Evolutionary conservation across 257 asterid species (phyloP), one percentile per base, ranked within the genome.

Genomic region (Thymus quinquecostatus): DNA sequence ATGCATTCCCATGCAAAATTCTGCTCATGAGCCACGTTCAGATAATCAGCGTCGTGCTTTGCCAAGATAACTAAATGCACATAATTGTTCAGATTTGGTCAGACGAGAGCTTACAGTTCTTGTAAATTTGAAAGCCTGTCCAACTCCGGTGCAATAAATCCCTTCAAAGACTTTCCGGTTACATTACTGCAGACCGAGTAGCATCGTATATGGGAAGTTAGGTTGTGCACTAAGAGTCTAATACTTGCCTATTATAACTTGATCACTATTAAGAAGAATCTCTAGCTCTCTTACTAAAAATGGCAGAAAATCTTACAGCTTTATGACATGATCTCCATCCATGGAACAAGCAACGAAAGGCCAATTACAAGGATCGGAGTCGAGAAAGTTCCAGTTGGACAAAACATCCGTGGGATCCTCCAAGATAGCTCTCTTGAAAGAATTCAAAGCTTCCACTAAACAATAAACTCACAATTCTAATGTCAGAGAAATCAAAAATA

Each of bases 331-430:
- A 83, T 91, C 92, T 76, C 85, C 76, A 49, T 82, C 82, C 69
- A 75, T 14, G 55, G 98, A 87, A 79, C 98, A 94, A 67, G 76
- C 77, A 80, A 94, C 63, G 69, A 93, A 89, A 44, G 77, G 73
- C 97, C 97, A 94, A 59, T 70, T 83, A 78, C 98, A 94, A 74
- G 97, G 96, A 86, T 85, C 82, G 41, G 90, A 77, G 60, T 84
- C 96, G 71, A 82, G 69, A 45, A 86, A 70, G 68, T 86, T 83
- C 98, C 97, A 94, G 83, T 82, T 89, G 32, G 96, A 82, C 43
- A 91, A 81, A 70, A 82, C 80, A 64, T 81, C 75, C 36, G 41
- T 60, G 8, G 98, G 98, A 78, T 93, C 98, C 73, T 91, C 96
- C 62, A 62, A 85, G 58, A 94, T 85, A 75, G 88, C 95, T 83